Base-by-base conservation (phyloP, 495 filamentous ascomycete genomes). In the Thozetella sp. region DNA sequence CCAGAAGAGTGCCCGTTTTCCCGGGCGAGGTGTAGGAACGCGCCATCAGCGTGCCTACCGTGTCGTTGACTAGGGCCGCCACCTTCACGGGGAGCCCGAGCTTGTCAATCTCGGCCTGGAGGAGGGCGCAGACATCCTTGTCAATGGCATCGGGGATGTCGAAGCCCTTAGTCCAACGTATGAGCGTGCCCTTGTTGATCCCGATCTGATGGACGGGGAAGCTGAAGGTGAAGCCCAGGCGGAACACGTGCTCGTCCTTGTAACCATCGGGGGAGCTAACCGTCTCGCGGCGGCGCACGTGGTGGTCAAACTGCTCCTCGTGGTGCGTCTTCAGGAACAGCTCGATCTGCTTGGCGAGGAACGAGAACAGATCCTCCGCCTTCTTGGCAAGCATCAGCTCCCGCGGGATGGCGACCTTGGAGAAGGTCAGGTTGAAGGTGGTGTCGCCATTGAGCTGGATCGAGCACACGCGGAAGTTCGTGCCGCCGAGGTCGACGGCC, bases 131-230 rank as follows among this genome's bases (percentile, higher is more conserved):
- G 40, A 99, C 93, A 76, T 99, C 95, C 72, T 97, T 90, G 34
- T 95, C 95, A 57, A 99, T 74, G 0, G 94, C 89, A 71, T 98
- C 96, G 20, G 85, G 83, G 59, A 99, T 97, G 71, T 97, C 91
- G 71, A 97, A 99, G 34, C 95, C 96, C 80, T 99, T 99, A 25
- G 96, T 99, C 95, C 95, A 99, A 58, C 96, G 87, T 71, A 97
- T 92, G 34, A 98, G 78, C 40, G 86, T 91, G 45, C 95, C 95
- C 70, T 89, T 91, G 80, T 98, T 98, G 68, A 99, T 95, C 22
- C 93, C 93, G 59, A 87, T 77, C 67, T 99, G 95, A 65, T 96
- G 87, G 24, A 99, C 95, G 17, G 95, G 95, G 74, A 99, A 99
- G 71, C 90, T 93, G 78, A 99, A 99, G 34, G 95, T 98, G 77